Percentiles rank a stretch among this genome's conserved stretches.
These are phyloP conservation scores for Elsinoe ampelina DNA, from an alignment of 2,329 filamentous ascomycete genomes.

Conservation along the genomic window DNA sequence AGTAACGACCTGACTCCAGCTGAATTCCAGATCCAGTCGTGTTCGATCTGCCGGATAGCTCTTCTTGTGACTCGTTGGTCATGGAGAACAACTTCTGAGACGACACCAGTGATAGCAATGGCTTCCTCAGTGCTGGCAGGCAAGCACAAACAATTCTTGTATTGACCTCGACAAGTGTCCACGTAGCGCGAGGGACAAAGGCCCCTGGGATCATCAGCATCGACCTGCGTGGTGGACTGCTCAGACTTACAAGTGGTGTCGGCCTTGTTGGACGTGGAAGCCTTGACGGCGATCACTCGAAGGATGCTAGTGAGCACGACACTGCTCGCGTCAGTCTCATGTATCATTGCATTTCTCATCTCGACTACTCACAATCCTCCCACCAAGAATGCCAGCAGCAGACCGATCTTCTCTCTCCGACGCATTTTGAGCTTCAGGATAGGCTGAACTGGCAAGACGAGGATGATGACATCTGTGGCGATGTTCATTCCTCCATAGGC, in stretches of 20 bases:
- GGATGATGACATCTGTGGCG: slow-evolving; percentile 22
- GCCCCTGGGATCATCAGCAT: slow-evolving; percentile 13
- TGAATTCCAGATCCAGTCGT: background rate
- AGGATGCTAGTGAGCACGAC: slow-evolving; percentile 21
- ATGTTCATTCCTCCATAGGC: slow-evolving; percentile 21
- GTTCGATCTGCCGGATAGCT: background rate
- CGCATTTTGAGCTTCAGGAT: slow-evolving; percentile 22
- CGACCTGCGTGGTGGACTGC: background rate
- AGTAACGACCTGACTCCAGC: background rate
- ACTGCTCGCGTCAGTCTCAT: slow-evolving; percentile 14
- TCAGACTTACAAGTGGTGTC: slow-evolving; percentile 18
- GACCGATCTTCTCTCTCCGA: slow-evolving; percentile 19
- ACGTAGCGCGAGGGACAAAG: slow-evolving; percentile 18
- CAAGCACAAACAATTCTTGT: slow-evolving; percentile 23
- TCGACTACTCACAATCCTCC: slow-evolving; percentile 21
- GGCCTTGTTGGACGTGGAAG: slow-evolving; percentile 12
- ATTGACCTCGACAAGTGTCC: slow-evolving; percentile 24
- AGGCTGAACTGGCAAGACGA: slow-evolving; percentile 22
- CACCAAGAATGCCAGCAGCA: slow-evolving; percentile 22
- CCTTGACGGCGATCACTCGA: slow-evolving; percentile 18
- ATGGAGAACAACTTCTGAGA: slow-evolving; percentile 8
- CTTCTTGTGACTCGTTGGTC: slow-evolving; percentile 8
- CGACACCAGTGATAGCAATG: slow-evolving; percentile 1
- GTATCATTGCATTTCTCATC: too few species aligned
- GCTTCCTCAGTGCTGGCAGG: slow-evolving; percentile 19